These are phyloP conservation scores for Aspergillus taichungensis DNA, from an alignment of 495 filamentous ascomycete species.

Conservation along the genomic window DNA sequence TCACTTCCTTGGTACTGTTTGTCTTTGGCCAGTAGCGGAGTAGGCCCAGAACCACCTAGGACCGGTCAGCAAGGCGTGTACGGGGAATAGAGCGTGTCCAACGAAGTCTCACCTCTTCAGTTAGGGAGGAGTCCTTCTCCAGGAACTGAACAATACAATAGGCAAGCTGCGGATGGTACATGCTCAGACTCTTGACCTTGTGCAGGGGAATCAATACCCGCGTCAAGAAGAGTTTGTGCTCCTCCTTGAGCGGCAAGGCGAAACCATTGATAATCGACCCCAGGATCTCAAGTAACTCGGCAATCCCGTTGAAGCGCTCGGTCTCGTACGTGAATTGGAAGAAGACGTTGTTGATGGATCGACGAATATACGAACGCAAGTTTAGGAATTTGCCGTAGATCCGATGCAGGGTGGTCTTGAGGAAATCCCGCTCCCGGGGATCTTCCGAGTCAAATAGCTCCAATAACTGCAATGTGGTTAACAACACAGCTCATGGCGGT, in stretches of 20 bases:
- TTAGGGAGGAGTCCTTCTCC: slow-evolving; percentile 94
- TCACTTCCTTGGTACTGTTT: slow-evolving; percentile 99
- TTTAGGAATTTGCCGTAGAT: slow-evolving; percentile 99
- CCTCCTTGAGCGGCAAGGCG: slow-evolving; percentile 92
- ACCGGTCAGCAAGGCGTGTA: neutral
- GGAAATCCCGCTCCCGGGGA: slow-evolving; percentile 90
- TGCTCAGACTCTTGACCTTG: slow-evolving; percentile 98
- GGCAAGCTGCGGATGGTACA: slow-evolving; percentile 98
- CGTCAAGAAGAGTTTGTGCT: slow-evolving; percentile 97
- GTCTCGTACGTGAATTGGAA: slow-evolving; percentile 99
- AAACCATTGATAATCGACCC: slow-evolving; percentile 99
- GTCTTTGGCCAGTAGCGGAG: slow-evolving; percentile 98
- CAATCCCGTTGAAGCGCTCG: slow-evolving; percentile 96
- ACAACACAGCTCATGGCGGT: neutral
- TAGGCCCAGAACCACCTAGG: slow-evolving; percentile 83
- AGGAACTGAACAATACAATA: slow-evolving; percentile 99
- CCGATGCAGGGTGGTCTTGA: slow-evolving; percentile 95
- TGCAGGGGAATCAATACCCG: slow-evolving; percentile 87
- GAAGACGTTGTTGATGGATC: slow-evolving; percentile 99
- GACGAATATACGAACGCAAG: slow-evolving; percentile 89
- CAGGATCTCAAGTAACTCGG: slow-evolving; percentile 91
- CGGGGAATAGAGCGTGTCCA: slow-evolving; percentile 2
- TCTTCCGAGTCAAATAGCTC: slow-evolving; percentile 99
- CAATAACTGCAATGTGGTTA: slow-evolving; percentile 52
- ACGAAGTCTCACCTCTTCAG: slow-evolving; percentile 67